phyloP scores from a whole-genome alignment of 768 basidiomycete species.

The Royoungia palumana region DNA sequence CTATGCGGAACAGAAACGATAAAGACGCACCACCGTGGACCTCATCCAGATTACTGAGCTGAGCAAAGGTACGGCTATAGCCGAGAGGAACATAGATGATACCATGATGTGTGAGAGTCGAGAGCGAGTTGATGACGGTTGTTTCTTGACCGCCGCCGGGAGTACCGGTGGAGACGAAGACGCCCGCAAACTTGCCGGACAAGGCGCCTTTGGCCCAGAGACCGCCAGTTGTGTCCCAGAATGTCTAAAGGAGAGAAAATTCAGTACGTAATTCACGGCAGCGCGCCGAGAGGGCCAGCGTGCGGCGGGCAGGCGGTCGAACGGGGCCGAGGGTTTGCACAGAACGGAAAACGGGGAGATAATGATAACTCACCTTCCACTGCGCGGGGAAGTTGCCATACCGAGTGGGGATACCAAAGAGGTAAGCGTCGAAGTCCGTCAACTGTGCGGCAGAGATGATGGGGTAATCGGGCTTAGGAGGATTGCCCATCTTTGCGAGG shows the following conservation, averaged over 20 bases:
- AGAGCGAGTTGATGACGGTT: constrained; percentile 49
- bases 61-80: constrained; percentile 46
- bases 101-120: constrained; percentile 69
- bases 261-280: no score
- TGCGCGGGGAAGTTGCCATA: constrained; percentile 47
- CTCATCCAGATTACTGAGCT: constrained; percentile 43
- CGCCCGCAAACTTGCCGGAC: constrained; percentile 69
- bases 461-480: constrained; percentile 61
- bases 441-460: constrained; percentile 13
- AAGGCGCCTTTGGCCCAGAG: constrained; percentile 62
- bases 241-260: constrained; percentile 37
- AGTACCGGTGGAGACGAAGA: constrained; percentile 69
- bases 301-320: no score
- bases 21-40: constrained; percentile 51
- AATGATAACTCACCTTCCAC: constrained; percentile 53
- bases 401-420: constrained; percentile 44
- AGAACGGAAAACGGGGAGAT: neutral
- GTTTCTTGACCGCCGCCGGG: constrained; percentile 77
- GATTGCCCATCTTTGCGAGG: constrained; percentile 64
- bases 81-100: constrained; percentile 71
- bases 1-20: neutral
- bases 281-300: no score
- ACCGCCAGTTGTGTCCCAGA: constrained; percentile 73
- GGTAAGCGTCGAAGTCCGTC: constrained; percentile 34
- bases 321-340: no score